A percentile compares a stretch with the other conserved stretches of the same genome.
phyloP scores from a whole-genome alignment of 257 asterid species.

The Fraxinus anomala region DNA sequence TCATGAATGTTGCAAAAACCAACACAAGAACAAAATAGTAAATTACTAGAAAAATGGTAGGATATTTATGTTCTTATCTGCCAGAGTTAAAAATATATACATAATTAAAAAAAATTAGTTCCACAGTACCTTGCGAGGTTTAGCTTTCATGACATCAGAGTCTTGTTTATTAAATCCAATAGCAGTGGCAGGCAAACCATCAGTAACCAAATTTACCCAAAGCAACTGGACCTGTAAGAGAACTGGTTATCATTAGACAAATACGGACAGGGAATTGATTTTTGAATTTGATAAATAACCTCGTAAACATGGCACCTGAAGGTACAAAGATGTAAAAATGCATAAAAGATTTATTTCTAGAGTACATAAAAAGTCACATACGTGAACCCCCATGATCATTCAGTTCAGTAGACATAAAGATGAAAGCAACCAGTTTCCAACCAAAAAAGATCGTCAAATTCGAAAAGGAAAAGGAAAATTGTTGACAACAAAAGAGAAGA shows the following conservation, averaged over 20 bases:
- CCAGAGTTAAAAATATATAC: neutral
- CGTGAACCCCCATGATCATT: conserved; percentile 21
- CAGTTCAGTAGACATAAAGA: conserved; percentile 5
- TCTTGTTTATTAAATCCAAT: conserved; percentile 98
- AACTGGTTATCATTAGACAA: conserved; percentile 28
- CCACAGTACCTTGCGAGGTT: conserved; percentile 89
- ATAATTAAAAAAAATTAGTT: neutral
- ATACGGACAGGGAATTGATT: neutral
- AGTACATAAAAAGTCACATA: conserved; percentile 2
- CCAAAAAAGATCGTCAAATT: neutral
- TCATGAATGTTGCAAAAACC: conserved; percentile 8
- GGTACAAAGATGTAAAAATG: neutral
- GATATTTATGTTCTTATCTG: neutral
- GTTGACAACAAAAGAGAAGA: conserved; percentile 15
- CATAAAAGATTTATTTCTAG: neutral
- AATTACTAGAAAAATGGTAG: conserved; percentile 12
- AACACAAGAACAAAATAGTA: conserved; percentile 6
- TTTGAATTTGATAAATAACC: conserved; percentile 15
- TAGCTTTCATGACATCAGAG: conserved; percentile 95
- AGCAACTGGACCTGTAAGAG: conserved; percentile 88
- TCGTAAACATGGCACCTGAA: conserved; percentile 13
- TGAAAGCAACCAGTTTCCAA: conserved; percentile 16
- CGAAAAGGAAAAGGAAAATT: neutral
- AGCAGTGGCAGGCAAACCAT: conserved; percentile 99
- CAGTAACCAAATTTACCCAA: conserved; percentile 99